phyloP scores from a whole-genome alignment of 441 rosid genomes.

The Corymbia citriodora region DNA sequence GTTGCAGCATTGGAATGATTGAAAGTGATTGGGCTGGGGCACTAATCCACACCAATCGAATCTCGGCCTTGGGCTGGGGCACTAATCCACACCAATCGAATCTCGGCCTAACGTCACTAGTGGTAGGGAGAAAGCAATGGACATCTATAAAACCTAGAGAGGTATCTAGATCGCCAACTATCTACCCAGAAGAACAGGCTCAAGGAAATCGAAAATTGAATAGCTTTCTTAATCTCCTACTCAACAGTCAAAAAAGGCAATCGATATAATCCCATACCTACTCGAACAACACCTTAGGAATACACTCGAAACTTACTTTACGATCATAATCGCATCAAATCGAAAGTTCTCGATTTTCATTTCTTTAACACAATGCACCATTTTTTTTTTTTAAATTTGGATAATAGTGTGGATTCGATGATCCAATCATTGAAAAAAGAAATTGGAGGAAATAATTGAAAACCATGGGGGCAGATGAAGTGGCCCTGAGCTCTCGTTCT shows the following conservation, averaged over 20 bases:
- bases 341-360: background rate
- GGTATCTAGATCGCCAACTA: background rate
- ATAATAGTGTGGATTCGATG: background rate
- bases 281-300: fast-evolving
- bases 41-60: background rate
- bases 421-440: background rate
- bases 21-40: background rate
- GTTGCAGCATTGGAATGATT: background rate
- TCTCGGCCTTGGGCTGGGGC: background rate
- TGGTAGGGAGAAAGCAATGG: background rate
- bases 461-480: background rate
- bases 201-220: background rate
- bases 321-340: background rate
- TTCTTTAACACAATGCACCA: fast-evolving
- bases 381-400: background rate
- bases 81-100: background rate
- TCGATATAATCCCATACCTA: fast-evolving
- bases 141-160: background rate
- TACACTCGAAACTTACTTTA: fast-evolving
- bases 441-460: background rate
- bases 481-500: no score
- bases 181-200: background rate
- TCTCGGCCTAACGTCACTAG: background rate
- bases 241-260: background rate
- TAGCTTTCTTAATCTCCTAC: background rate